These are phyloP conservation scores for Penicilliopsis zonata DNA, from an alignment of 495 filamentous ascomycete species.

Conservation along the genomic window DNA sequence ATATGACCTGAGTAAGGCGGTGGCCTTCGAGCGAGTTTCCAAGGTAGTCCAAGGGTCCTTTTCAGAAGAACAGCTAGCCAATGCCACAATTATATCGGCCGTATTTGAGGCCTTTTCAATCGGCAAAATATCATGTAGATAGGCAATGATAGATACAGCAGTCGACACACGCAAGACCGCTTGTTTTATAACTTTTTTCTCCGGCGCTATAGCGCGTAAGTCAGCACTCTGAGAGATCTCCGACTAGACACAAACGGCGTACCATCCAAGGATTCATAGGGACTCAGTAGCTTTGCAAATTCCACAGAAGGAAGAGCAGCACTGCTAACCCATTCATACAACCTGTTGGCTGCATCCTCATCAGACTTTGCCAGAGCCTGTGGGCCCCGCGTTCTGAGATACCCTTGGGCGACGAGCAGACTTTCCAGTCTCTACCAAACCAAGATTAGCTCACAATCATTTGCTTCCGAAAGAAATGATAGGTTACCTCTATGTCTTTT, in stretches of 20 bases:
- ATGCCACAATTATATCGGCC: conserved; percentile 17
- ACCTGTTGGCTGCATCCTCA: conserved; percentile 9
- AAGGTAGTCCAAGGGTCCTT: conserved; percentile 42
- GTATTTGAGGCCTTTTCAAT: conserved; percentile 8
- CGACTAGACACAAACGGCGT: conserved; percentile 6
- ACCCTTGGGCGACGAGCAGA: conserved; percentile 16
- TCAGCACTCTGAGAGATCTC: conserved; percentile 2
- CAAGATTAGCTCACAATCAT: conserved; percentile 3
- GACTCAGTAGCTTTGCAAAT: conserved; percentile 13
- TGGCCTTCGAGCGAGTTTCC: conserved; percentile 17
- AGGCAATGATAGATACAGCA: conserved; percentile 20
- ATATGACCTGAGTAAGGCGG: conserved; percentile 27
- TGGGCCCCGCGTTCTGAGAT: conserved; percentile 10
- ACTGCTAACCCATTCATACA: conserved; percentile 25
- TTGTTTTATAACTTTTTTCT: conserved; percentile 9
- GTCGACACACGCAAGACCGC: conserved; percentile 12
- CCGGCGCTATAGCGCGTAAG: conserved; percentile 1
- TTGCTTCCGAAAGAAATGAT: not conserved
- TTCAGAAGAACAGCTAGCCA: conserved; percentile 35
- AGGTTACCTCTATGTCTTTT: conserved; percentile 13
- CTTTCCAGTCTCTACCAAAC: conserved; percentile 16
- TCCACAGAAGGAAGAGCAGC: conserved; percentile 21
- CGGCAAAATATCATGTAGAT: conserved; percentile 8
- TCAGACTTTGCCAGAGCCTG: conserved; percentile 13
- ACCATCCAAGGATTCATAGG: conserved; percentile 16